These are phyloP conservation scores for Raffaelea arxii DNA, from an alignment of 2,329 filamentous ascomycete species.

Conservation along the genomic window DNA sequence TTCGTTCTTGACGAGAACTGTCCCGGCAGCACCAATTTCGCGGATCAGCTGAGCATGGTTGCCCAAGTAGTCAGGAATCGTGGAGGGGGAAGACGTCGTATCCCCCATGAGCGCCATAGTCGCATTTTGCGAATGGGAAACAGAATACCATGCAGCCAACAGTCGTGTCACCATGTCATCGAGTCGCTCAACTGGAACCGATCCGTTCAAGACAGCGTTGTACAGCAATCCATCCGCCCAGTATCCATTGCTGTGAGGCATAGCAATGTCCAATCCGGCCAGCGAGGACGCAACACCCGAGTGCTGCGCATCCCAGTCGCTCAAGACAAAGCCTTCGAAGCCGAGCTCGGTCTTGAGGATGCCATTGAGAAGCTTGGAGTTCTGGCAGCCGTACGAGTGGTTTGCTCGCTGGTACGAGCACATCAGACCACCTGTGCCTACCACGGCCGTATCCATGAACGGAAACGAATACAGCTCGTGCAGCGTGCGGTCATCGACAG, in stretches of 20 bases:
- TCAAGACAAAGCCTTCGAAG: slow-evolving; percentile 60
- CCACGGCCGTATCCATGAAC: slow-evolving; percentile 50
- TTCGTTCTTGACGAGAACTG: slow-evolving; percentile 55
- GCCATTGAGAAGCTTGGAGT: slow-evolving; percentile 58
- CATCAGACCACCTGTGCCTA: slow-evolving; percentile 51
- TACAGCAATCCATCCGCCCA: slow-evolving; percentile 48
- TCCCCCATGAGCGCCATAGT: slow-evolving; percentile 8
- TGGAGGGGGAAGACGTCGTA: slow-evolving; percentile 24
- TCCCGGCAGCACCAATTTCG: slow-evolving; percentile 44
- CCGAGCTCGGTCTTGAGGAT: slow-evolving; percentile 53
- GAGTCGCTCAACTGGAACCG: slow-evolving; percentile 57
- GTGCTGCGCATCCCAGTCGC: slow-evolving; percentile 62
- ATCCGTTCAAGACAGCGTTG: slow-evolving; percentile 67
- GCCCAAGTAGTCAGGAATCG: slow-evolving; percentile 39
- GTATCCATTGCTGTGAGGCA: slow-evolving; percentile 43
- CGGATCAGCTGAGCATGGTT: slow-evolving; percentile 40
- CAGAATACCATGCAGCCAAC: slow-evolving; percentile 32
- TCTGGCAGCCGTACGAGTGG: slow-evolving; percentile 65
- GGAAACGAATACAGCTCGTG: slow-evolving; percentile 60
- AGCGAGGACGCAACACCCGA: slow-evolving; percentile 43
- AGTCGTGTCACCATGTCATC: slow-evolving; percentile 71
- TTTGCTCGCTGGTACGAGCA: slow-evolving; percentile 65
- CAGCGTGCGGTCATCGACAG: slow-evolving; percentile 55
- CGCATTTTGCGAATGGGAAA: slow-evolving; percentile 27
- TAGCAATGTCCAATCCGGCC: slow-evolving; percentile 60